Evolutionary conservation across 352 stramenopile species (phyloP).

Genomic region (Globisporangium paroecandrum): DNA sequence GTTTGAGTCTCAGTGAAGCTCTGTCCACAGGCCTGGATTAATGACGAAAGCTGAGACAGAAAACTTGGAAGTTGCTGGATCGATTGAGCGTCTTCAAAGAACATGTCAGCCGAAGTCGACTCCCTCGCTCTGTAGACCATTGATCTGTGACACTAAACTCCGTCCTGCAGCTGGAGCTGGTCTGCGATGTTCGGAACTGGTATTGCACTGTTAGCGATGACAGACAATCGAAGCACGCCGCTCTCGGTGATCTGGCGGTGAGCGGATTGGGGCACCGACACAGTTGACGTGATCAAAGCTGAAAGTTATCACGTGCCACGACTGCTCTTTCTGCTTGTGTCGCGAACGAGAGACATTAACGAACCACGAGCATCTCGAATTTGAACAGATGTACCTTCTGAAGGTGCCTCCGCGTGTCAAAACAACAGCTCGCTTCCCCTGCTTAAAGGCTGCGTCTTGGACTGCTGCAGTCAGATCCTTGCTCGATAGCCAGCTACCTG

Average conservation of each 20-base stretch:
- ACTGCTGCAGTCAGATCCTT: background rate
- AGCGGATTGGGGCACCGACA: background rate
- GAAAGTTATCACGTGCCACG: background rate
- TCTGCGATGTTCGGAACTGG: background rate
- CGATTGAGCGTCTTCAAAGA: background rate
- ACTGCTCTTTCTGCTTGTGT: background rate
- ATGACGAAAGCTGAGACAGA: background rate
- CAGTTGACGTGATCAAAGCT: background rate
- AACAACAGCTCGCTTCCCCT: background rate
- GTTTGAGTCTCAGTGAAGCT: background rate
- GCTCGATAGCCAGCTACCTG: background rate
- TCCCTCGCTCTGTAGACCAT: background rate
- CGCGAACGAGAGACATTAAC: background rate
- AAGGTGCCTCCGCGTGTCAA: background rate
- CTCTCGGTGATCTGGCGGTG: background rate
- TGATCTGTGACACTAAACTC: background rate
- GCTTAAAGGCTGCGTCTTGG: background rate
- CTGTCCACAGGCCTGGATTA: background rate
- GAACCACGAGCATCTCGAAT: background rate
- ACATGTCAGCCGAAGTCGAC: background rate
- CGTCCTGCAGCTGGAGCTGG: background rate
- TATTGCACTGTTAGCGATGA: background rate
- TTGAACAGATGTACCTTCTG: background rate
- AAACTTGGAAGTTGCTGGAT: background rate
- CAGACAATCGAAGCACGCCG: background rate